Percentiles rank a stretch among this genome's conserved stretches.
These are phyloP conservation scores for Mycena kentingensis DNA, from an alignment of 768 basidiomycete species.

Conservation along the genomic window DNA sequence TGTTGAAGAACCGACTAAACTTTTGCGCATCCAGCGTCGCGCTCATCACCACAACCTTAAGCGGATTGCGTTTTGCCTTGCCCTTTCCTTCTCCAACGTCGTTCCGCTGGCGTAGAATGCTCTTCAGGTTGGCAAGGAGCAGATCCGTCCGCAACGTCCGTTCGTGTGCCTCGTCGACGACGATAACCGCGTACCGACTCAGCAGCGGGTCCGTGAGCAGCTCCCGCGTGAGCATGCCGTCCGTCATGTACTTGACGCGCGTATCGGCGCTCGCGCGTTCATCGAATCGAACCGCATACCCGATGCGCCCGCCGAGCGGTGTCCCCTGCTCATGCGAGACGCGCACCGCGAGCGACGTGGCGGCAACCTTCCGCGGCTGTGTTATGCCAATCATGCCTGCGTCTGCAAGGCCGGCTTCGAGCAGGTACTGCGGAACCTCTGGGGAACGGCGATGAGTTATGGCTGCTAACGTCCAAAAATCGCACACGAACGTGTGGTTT, in stretches of 20 bases:
- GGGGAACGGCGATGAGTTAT: slow-evolving; percentile 9
- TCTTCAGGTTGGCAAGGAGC: slow-evolving; percentile 87
- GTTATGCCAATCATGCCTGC: slow-evolving; percentile 86
- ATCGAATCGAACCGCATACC: slow-evolving; percentile 96
- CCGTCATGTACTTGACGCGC: slow-evolving; percentile 93
- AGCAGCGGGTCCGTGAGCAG: slow-evolving; percentile 77
- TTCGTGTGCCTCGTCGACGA: slow-evolving; percentile 98
- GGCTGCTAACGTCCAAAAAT: neutral
- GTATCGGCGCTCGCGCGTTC: slow-evolving; percentile 73
- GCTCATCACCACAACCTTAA: slow-evolving; percentile 96
- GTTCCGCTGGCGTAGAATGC: slow-evolving; percentile 72
- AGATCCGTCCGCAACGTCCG: slow-evolving; percentile 93
- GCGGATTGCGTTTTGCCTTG: slow-evolving; percentile 59
- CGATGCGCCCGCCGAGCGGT: slow-evolving; percentile 74
- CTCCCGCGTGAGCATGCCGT: slow-evolving; percentile 97
- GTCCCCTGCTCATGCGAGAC: slow-evolving; percentile 84
- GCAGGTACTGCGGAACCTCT: slow-evolving; percentile 97
- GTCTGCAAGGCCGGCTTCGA: slow-evolving; percentile 75
- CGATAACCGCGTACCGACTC: slow-evolving; percentile 80
- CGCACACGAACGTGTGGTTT: slow-evolving; percentile 88
- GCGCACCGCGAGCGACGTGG: slow-evolving; percentile 89
- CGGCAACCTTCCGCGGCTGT: slow-evolving; percentile 93
- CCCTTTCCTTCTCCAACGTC: slow-evolving; percentile 36
- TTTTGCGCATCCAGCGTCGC: slow-evolving; percentile 96
- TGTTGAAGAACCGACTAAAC: slow-evolving; percentile 84